Base-by-base conservation (phyloP, 179 eudicot genomes). In the Amaranthus tricolor region DNA sequence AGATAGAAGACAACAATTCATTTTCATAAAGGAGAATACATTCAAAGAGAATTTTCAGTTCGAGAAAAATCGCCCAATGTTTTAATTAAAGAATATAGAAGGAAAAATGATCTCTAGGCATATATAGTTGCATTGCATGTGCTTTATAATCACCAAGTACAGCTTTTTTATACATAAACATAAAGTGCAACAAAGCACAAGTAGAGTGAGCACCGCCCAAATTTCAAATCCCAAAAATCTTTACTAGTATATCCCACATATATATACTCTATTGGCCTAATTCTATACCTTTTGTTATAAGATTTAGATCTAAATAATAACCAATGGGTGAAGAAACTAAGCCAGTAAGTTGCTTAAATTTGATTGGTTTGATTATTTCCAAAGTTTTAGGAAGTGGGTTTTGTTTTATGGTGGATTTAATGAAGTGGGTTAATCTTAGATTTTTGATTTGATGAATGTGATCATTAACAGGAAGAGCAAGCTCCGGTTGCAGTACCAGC, bases 241-340 rank as follows among this genome's bases (percentile, higher is more conserved):
- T 44, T 58, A 49, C 40, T 31, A 49, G 49, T 72, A 77, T n/a
- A n/a, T n/a, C n/a, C n/a, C n/a, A n/a, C n/a, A n/a, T n/a, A n/a
- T 82, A 82, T 68, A 78, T 21, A 60, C 61, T 68, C 52, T 53
- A 40, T 1, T 58, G 76, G 57, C 75, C 63, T 70, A 69, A 43
- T 60, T 71, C 76, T n/a, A 58, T 70, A 52, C 47, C 1, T 17
- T 63, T 54, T 59, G 45, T 54, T 11, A 10, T 49, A 66, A 12
- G 44, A 69, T 17, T 31, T 17, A 55, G 16, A 8, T 40, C 48
- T 54, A 15, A 5, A 17, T 55, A 15, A n/a, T 13, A 44, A 70
- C 49, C 71, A 80, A 94, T 94, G 98, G 96, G 98, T 79, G 97
- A 87, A 82, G 89, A 90, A 87, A 80, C 77, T 66, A 88, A 90